Evolutionary conservation across 768 basidiomycete genomes (phyloP).

Genomic region (Serendipita sp.): DNA sequence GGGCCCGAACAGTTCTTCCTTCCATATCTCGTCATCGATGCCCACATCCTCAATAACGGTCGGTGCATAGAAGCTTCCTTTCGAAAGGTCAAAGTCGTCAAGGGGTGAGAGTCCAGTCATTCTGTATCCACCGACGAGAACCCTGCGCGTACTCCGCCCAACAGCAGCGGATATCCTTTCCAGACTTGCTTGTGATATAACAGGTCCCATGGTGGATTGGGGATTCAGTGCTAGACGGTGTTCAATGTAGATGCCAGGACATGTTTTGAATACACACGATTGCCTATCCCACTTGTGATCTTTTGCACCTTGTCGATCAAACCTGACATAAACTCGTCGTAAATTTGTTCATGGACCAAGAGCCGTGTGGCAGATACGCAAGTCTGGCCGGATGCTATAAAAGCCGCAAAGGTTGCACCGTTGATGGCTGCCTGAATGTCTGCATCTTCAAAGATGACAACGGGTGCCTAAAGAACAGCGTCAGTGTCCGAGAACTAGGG

Average conservation of each 20-base stretch:
- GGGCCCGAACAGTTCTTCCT: slow-evolving; percentile 76
- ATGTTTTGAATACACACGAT: slow-evolving; percentile 35
- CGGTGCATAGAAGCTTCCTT: slow-evolving; percentile 65
- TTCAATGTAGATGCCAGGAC: background rate
- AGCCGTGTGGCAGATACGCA: slow-evolving; percentile 86
- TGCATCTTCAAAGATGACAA: slow-evolving; percentile 60
- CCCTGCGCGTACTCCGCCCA: slow-evolving; percentile 26
- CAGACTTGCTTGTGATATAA: slow-evolving; percentile 55
- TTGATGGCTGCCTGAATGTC: slow-evolving; percentile 62
- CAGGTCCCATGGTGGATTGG: slow-evolving; percentile 59
- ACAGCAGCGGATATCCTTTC: slow-evolving; percentile 44
- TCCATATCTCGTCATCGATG: slow-evolving; percentile 50
- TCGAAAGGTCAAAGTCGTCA: slow-evolving; percentile 56
- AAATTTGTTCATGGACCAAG: slow-evolving; percentile 53
- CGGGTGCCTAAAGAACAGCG: background rate
- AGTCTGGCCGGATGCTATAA: slow-evolving; percentile 79
- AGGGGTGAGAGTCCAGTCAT: slow-evolving; percentile 45
- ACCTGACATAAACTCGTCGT: slow-evolving; percentile 45
- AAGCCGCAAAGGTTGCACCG: slow-evolving; percentile 69
- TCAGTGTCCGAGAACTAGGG: background rate
- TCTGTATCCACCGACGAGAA: slow-evolving; percentile 52
- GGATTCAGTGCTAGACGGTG: slow-evolving; percentile 44
- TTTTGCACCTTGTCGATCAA: slow-evolving; percentile 48
- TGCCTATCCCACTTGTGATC: slow-evolving; percentile 57
- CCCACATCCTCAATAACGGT: slow-evolving; percentile 52